Evolutionary conservation across 164 flowering plant genomes (phyloP), one percentile per base, ranked within the genome.

Genomic region (Stephania japonica): DNA sequence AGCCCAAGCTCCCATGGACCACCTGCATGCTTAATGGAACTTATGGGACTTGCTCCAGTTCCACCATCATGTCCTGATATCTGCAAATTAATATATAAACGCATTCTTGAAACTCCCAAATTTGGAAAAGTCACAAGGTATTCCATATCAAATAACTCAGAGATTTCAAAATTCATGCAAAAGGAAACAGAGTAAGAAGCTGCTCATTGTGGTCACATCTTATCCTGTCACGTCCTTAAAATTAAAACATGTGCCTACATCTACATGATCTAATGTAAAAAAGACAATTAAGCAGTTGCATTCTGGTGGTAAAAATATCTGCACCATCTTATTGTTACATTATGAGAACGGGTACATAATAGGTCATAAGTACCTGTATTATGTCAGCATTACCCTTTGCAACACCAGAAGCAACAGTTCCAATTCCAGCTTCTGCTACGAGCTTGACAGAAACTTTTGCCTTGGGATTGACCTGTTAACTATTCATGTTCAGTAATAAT

Each of bases 1-100:
- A 96, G 84, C 78, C 99, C 99, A 70, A 96, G 95, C 78, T 96
- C 99, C 99, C 99, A 96, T 72, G 99, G 99, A 80, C 97, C 97
- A 81, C 99, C 99, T 75, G 99, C 99, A 84, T 96, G 97, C 84
- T 96, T 96, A 61, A 96, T 96, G 61, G 97, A 91, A 82, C 97
- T 96, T 69, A 92, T 84, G 24, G 97, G 97, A 75, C 97, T 92
- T 53, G 99, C 99, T 77, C 99, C 99, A 69, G 99, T 96, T 70
- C 99, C 99, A 62, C 99, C 99, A 83, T 96, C 99, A 83, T 96
- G 99, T 69, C 99, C 99, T 63, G 99, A 96, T 85, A 96, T 92
- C 99, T 93, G 86, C 70, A 84, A 82, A 76, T 19, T 53, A 70
- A 74, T 5, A 27, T 43, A 32, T 32, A 32, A 32, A 32, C 38